Conservation (phyloP, 495 filamentous ascomycete species). For the Glutinoglossum americanum region DNA sequence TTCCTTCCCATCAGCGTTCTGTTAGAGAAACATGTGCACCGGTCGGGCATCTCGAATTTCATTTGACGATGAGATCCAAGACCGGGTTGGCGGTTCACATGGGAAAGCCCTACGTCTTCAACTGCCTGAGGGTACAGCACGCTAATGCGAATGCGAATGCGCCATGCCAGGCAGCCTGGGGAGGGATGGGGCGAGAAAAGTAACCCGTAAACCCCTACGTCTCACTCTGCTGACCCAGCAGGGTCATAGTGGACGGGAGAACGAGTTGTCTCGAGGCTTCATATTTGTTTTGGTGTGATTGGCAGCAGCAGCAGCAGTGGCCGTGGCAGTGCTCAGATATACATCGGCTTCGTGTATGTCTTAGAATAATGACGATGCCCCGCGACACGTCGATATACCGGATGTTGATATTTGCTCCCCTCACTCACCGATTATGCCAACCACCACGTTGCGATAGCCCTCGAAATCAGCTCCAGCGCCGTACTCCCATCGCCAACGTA, state of each 20-base stretch:
- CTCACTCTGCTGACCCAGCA: background rate
- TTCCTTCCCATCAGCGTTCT: background rate
- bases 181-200: background rate
- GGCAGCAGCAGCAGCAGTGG: no score
- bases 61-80: background rate
- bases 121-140: background rate
- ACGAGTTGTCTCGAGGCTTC: background rate
- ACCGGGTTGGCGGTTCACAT: background rate
- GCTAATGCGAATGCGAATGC: background rate
- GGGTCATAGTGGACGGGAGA: background rate
- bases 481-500: background rate
- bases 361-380: background rate
- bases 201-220: background rate
- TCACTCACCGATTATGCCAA: background rate
- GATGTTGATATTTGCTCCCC: background rate
- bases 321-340: background rate
- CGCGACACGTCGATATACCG: background rate
- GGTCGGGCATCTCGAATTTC: background rate
- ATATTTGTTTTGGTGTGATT: background rate
- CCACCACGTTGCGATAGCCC: background rate
- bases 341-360: background rate
- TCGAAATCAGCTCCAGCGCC: background rate
- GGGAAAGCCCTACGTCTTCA: background rate
- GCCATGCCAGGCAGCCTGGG: background rate
- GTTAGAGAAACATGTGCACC: background rate